Base-by-base conservation (phyloP, 1,284 basidiomycete genomes). In the Ganoderma multipileum region DNA sequence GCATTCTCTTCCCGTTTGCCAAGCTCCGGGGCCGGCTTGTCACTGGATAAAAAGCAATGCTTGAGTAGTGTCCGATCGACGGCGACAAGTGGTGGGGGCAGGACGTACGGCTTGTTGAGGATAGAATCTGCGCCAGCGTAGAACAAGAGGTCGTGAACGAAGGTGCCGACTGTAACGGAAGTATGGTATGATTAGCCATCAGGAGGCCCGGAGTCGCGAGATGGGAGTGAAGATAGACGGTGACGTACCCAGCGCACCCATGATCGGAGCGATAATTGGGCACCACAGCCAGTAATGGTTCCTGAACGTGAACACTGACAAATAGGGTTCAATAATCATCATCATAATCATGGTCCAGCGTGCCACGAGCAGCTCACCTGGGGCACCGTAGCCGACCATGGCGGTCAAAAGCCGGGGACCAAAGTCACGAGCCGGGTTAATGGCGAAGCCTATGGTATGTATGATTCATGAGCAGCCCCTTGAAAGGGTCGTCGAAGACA, bases 231-330 rank as follows among this genome's bases (percentile, higher is more conserved):
- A 44, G 18, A 28, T 1, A 54, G 18, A 8, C 0, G 33, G 33
- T 8, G n/a, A 73, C 77, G 63, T 44, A 78, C 77, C 72, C 63
- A 87, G 82, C 59, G 83, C 87, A 26, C 90, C 91, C 33, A 85
- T 67, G 69, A 91, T 84, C 2, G 89, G 86, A 2, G 79, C 90
- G 52, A 92, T 78, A 11, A 89, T 71, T 16, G 90, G 87, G 72
- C 89, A 90, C 93, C 93, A 94, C 16, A 93, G 69, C 91, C 91
- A 95, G 76, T 93, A 95, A 69, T 91, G 90, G 73, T 82, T 72
- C 67, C 85, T 81, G 72, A 81, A 86, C 41, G 81, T 76, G 74
- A 85, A 86, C 4, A 86, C 85, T 84, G 20, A 58, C 62, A 26
- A 6, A 38, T 5, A 55, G 11, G 3, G 28, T 41, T 63, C 18